Base-by-base conservation (phyloP, 2,329 filamentous ascomycete genomes). In the Neodidymelliopsis sp. region DNA sequence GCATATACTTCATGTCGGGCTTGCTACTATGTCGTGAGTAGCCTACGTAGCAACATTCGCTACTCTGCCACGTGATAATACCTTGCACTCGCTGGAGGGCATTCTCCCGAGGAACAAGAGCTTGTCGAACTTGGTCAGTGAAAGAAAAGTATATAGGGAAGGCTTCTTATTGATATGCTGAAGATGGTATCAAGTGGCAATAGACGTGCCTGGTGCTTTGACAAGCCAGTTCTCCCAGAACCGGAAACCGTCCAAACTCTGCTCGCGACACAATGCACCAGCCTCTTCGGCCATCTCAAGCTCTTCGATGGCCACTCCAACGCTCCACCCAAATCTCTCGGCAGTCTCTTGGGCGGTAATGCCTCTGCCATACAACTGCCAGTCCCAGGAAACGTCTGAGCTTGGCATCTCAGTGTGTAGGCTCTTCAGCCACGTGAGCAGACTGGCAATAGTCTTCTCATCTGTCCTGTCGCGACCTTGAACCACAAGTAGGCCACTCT, bases 211-310 rank as follows among this genome's bases (percentile, higher is more conserved):
- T 5, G 56, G 54, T 38, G 47, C 53, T 3, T 56, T 63, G 13
- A 66, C 55, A 23, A 76, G 62, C 73, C 73, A 75, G 51, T 99
- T 99, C 74, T 89, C 86, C 94, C 94, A 99, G 72, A 96, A 99
- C 64, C 88, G 88, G 35, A 96, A 78, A 0, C 94, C 94, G 70
- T 97, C 92, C 11, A 97, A 84, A 4, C 91, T 88, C 64, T 96
- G 92, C 70, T 99, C 94, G 36, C 94, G 86, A 70, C 93, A 97
- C 15, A 99, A 71, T 2, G 86, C 84, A 0, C 94, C 94, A 46
- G 83, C 85, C 70, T 97, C 93, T 72, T 99, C 94, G 0, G 92
- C 92, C 93, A 99, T 97, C 69, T 97, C 90, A 10, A 99, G 79
- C 75, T 99, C 94, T 71, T 97, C 94, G 51, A 88, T 89, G 1